Conservation (phyloP, 179 eudicot species). For the Nepenthes alata region DNA sequence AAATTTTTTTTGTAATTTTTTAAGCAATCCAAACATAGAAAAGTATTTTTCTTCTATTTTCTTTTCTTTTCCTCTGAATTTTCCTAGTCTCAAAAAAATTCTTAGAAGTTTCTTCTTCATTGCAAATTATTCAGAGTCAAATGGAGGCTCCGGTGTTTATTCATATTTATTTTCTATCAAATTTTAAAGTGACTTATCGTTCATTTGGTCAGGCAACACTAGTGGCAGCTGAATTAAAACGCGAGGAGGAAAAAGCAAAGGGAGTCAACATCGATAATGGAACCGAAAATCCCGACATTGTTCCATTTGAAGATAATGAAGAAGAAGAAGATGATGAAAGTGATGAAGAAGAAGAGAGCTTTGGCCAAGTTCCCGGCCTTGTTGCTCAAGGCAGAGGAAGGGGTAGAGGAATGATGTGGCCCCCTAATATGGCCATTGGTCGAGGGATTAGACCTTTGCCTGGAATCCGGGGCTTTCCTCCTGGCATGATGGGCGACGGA, state of each 20-base stretch:
- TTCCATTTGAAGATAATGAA: conserved; percentile 92
- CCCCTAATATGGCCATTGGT: conserved; percentile 65
- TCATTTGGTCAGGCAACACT: conserved; percentile 48
- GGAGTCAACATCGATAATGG: conserved; percentile 71
- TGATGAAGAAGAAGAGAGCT: conserved; percentile 78
- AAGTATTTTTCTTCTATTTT: no score
- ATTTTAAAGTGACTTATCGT: not conserved
- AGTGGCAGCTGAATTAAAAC: conserved; percentile 72
- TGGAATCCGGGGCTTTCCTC: conserved; percentile 75
- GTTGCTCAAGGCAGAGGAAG: conserved; percentile 65
- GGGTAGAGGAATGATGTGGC: conserved; percentile 94
- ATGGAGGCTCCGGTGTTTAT: not conserved
- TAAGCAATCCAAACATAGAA: no score
- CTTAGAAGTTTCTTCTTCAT: not conserved
- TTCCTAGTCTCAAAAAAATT: no score
- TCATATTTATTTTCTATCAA: not conserved
- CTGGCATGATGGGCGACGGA: conserved; percentile 77
- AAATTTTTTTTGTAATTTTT: no score
- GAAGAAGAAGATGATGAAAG: conserved; percentile 95
- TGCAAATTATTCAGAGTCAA: not conserved
- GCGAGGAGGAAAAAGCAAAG: conserved; percentile 91
- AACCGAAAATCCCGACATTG: conserved; percentile 79
- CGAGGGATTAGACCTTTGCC: conserved; percentile 63
- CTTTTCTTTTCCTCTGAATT: no score
- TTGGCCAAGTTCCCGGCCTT: conserved; percentile 33